Evolutionary conservation across 257 asterid genomes (phyloP).

Genomic region (Jasminum sambac): DNA sequence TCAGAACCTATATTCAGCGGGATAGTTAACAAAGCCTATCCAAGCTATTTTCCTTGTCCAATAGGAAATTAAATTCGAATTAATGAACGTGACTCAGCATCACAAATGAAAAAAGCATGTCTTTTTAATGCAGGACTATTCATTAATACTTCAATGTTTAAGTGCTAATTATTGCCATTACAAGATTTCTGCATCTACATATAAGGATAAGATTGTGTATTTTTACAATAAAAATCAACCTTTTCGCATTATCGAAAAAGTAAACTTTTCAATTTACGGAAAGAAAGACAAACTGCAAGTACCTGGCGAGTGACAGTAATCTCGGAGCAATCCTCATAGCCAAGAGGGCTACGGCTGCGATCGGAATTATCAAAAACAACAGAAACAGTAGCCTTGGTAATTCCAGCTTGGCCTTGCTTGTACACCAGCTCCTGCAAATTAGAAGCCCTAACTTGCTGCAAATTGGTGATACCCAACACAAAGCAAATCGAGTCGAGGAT

Average conservation of each 20-base stretch:
- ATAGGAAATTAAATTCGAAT: background rate
- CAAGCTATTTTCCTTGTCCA: background rate
- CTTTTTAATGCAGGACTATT: background rate
- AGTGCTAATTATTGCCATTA: background rate
- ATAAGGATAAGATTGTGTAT: background rate
- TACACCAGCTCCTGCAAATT: slow-evolving; percentile 97
- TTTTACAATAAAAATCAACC: background rate
- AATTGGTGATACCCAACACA: slow-evolving; percentile 89
- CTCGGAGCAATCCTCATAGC: slow-evolving; percentile 88
- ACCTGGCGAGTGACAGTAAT: slow-evolving; percentile 99
- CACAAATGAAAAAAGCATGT: background rate
- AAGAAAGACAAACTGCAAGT: background rate
- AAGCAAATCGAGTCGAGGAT: slow-evolving; percentile 97
- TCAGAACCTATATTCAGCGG: background rate
- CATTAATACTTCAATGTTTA: background rate
- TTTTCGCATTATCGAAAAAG: background rate
- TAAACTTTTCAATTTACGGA: background rate
- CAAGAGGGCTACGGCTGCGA: slow-evolving; percentile 80
- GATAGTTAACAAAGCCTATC: background rate
- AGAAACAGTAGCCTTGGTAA: slow-evolving; percentile 94
- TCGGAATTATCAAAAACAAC: slow-evolving; percentile 90
- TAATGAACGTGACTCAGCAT: background rate
- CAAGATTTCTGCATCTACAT: background rate
- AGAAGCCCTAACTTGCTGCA: slow-evolving; percentile 99
- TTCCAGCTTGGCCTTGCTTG: slow-evolving; percentile 99